Percentiles rank a stretch among this genome's conserved stretches.
These are phyloP conservation scores for Nannochloropsis oceanica DNA, from an alignment of 108 stramenopile genomes.

Conservation along the genomic window DNA sequence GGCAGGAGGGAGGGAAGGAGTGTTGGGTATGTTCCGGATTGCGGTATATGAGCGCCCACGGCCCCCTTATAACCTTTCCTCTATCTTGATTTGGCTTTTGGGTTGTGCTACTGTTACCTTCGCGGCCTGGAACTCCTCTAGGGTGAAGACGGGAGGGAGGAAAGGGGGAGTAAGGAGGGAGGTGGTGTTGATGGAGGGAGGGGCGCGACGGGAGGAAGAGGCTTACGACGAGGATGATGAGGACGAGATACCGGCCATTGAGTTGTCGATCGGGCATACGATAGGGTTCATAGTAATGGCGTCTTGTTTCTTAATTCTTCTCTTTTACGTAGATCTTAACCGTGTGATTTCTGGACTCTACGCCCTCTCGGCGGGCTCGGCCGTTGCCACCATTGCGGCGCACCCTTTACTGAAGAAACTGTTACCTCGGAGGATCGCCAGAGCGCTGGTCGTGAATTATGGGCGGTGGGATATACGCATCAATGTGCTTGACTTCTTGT, in stretches of 20 bases:
- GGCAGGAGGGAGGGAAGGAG: neutral
- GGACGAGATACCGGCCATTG: constrained; percentile 35
- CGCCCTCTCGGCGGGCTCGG: constrained; percentile 6
- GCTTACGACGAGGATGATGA: neutral
- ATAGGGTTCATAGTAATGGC: constrained; percentile 59
- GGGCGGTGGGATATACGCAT: neutral
- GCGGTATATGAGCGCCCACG: neutral
- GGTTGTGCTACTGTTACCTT: constrained; percentile 6
- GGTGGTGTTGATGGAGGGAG: neutral
- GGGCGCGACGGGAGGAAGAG: neutral
- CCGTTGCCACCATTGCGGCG: neutral
- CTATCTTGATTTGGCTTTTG: constrained; percentile 14
- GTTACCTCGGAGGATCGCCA: neutral
- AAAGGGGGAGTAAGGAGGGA: neutral
- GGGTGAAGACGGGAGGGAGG: neutral
- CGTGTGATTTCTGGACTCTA: constrained; percentile 60
- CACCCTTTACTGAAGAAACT: neutral
- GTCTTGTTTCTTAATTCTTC: constrained; percentile 51
- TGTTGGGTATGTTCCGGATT: neutral
- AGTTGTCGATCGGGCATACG: constrained; percentile 58
- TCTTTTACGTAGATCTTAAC: constrained; percentile 71
- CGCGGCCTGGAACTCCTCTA: constrained; percentile 4
- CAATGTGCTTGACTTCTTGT: neutral
- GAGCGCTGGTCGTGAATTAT: neutral
- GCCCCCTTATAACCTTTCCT: constrained; percentile 9